Evolutionary conservation across 768 basidiomycete genomes (phyloP).

Genomic region (Mycena polygramma): DNA sequence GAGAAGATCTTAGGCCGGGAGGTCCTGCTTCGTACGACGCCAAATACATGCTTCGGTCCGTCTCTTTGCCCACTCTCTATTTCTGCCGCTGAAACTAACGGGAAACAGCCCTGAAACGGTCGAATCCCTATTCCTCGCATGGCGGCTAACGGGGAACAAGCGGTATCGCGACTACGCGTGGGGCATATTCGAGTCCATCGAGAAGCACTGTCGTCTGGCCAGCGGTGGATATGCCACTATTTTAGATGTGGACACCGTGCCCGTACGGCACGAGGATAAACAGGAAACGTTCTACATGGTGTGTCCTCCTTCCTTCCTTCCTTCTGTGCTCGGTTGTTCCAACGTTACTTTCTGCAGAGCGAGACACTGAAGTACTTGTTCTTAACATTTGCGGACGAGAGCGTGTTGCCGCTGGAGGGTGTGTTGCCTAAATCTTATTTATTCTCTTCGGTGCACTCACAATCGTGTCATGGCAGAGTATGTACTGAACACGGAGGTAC

Average conservation of each 20-base stretch:
- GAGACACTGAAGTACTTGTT: constrained; percentile 85
- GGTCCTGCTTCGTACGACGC: constrained; percentile 41
- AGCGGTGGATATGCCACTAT: constrained; percentile 78
- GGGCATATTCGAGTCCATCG: constrained; percentile 79
- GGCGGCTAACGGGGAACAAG: constrained; percentile 75
- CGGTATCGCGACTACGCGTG: constrained; percentile 79
- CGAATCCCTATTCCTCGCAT: constrained; percentile 83
- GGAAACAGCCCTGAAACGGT: constrained; percentile 75
- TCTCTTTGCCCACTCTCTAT: not conserved
- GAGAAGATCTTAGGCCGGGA: constrained; percentile 31
- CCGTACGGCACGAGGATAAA: constrained; percentile 70
- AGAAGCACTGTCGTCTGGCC: constrained; percentile 69
- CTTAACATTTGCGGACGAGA: constrained; percentile 74
- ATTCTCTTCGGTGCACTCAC: not conserved
- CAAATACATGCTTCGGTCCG: constrained; percentile 43
- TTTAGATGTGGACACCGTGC: constrained; percentile 74
- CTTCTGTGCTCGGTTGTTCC: not conserved
- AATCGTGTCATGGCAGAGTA: constrained; percentile 55
- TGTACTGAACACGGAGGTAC: constrained; percentile 82
- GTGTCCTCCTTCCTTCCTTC: constrained; percentile 34
- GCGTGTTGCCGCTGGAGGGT: constrained; percentile 70
- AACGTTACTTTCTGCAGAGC: constrained; percentile 55
- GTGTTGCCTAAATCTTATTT: constrained; percentile 35
- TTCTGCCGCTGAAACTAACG: not conserved
- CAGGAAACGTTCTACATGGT: constrained; percentile 89